phyloP scores from a whole-genome alignment of 2,329 filamentous ascomycete genomes.

The Teratosphaeria pseudoeucalypti region DNA sequence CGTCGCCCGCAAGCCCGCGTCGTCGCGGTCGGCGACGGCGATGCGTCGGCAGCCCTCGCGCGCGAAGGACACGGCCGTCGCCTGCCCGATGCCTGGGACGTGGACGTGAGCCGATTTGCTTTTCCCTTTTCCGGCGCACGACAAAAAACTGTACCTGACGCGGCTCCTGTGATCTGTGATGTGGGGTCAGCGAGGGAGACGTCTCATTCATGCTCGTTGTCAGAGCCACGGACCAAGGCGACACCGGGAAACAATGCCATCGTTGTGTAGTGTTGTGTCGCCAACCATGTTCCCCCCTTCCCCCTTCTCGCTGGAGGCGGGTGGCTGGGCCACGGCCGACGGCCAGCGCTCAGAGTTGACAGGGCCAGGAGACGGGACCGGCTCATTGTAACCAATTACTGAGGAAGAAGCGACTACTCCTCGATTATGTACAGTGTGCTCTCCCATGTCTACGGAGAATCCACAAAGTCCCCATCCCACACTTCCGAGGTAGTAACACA shows the following conservation, averaged over 20 bases:
- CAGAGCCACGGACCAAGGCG: slow-evolving; percentile 9
- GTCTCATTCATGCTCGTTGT: too few relatives aligned
- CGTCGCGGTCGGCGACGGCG: slow-evolving; percentile 32
- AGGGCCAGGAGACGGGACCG: not conserved
- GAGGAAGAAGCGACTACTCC: not conserved
- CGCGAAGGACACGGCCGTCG: slow-evolving; percentile 35
- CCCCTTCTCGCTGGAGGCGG: not conserved
- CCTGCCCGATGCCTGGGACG: slow-evolving; percentile 32
- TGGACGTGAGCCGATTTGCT: not conserved
- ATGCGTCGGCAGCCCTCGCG: slow-evolving; percentile 35
- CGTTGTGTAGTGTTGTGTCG: not conserved
- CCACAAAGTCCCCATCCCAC: not conserved
- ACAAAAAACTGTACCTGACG: slow-evolving; percentile 15
- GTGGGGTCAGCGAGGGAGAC: not conserved
- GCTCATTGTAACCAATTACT: not conserved
- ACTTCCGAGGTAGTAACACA: slow-evolving; percentile 7
- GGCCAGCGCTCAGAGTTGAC: not conserved
- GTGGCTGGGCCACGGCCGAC: not conserved
- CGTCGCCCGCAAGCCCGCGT: slow-evolving; percentile 26
- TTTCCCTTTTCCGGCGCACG: not conserved
- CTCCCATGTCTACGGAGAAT: slow-evolving; percentile 2
- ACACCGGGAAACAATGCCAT: slow-evolving; percentile 23
- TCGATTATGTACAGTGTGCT: slow-evolving; percentile 4
- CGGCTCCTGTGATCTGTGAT: slow-evolving; percentile 21
- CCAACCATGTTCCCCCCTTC: not conserved